Base-by-base conservation (phyloP, 2,329 filamentous ascomycete species). In the Didymella lethalis region DNA sequence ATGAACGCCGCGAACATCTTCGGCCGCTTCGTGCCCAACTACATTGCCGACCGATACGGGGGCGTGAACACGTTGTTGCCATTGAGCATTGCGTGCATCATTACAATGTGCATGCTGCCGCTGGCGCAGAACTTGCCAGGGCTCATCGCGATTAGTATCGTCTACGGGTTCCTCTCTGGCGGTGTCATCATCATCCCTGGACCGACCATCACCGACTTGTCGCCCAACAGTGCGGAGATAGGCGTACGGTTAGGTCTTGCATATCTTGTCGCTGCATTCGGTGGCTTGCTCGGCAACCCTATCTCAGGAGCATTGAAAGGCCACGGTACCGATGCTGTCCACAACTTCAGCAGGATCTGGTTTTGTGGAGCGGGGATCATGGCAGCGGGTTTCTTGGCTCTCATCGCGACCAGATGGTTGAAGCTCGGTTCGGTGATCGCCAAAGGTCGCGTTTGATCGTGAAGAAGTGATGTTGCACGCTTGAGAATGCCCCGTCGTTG, bases 321-420 rank as follows among this genome's bases (percentile, higher is more conserved):
- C n/a, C n/a, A 38, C 11, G 8, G 34, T 16, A 38, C 16, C 14
- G 34, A 18, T 38, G 7, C n/a, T 38, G n/a, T 38, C n/a, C n/a
- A 20, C 34, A 38, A 38, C n/a, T 38, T 38, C 34, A 38, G 34
- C 34, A 20, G 34, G 11, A 7, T 46, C 16, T 46, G 43, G 43
- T 46, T 46, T 2, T 23, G 3, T 66, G 69, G 4, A 18, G 34
- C n/a, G 34, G 34, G 14, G 7, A 38, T 38, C 34, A 38, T 38
- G 34, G 34, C 34, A 38, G 34, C 34, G 4, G 34, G 34, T 2
- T 40, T 56, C 10, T 34, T 57, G 20, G 62, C 61, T 18, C 56
- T 68, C 26, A 49, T 67, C 12, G 52, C 36, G 4, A 66, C 62
- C 1, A 54, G 64, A 38, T 61, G 64, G 64, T 44, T 66, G 49